phyloP scores from a whole-genome alignment of 352 stramenopile genomes.

The Pythium vanterpoolii region DNA sequence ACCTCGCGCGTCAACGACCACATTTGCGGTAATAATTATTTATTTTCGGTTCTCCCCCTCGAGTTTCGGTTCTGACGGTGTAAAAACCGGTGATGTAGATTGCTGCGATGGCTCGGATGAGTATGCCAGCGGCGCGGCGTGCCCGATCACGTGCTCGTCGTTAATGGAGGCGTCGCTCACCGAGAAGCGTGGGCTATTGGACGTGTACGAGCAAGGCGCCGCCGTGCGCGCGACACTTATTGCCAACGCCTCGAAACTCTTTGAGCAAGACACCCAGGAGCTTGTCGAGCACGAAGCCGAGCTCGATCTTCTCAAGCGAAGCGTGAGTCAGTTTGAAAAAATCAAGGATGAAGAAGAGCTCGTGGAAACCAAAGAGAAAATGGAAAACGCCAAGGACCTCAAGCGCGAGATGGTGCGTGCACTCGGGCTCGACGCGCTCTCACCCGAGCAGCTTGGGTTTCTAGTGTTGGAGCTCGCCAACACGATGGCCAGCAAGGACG shows the following conservation, averaged over 20 bases:
- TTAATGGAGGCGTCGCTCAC: slow-evolving; percentile 38
- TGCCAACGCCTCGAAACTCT: slow-evolving; percentile 29
- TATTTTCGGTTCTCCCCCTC: not conserved
- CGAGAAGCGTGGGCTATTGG: slow-evolving; percentile 62
- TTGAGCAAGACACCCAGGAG: slow-evolving; percentile 18
- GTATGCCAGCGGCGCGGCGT: slow-evolving; percentile 51
- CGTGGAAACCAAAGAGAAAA: slow-evolving; percentile 28
- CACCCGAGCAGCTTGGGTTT: slow-evolving; percentile 48
- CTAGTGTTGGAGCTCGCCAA: slow-evolving; percentile 63
- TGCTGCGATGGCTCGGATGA: slow-evolving; percentile 86
- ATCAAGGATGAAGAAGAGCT: slow-evolving; percentile 50
- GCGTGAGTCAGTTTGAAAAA: slow-evolving; percentile 48
- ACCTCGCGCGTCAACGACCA: slow-evolving; percentile 74
- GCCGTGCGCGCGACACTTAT: slow-evolving; percentile 39
- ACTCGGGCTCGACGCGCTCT: slow-evolving; percentile 59
- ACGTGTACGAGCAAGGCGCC: slow-evolving; percentile 64
- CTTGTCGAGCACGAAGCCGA: slow-evolving; percentile 23
- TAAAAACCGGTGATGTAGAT: slow-evolving; percentile 38
- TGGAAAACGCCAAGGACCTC: slow-evolving; percentile 23
- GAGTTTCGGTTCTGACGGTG: not conserved
- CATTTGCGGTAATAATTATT: slow-evolving; percentile 77
- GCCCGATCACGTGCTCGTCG: slow-evolving; percentile 36
- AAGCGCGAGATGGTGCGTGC: slow-evolving; percentile 46
- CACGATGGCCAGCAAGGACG: slow-evolving; percentile 39
- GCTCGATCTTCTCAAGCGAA: slow-evolving; percentile 21